These are phyloP conservation scores for Cercospora brassicicola DNA, from an alignment of 2,329 filamentous ascomycete genomes.

Conservation along the genomic window DNA sequence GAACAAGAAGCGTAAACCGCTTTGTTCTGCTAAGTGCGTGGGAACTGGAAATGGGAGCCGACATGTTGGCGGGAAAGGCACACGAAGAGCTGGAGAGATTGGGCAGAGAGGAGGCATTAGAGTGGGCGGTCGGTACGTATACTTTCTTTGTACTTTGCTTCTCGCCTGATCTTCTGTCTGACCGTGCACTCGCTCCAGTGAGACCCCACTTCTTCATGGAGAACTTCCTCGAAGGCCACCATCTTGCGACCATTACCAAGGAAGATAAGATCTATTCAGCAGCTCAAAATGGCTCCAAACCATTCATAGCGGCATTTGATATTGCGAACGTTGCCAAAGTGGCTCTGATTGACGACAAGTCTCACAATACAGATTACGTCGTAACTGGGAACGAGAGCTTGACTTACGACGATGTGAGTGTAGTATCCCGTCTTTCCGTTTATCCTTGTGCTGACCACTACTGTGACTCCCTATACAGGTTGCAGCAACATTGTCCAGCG, in stretches of 20 bases:
- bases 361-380: slow-evolving; percentile 46
- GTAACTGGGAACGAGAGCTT: slow-evolving; percentile 40
- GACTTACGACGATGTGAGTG: slow-evolving; percentile 36
- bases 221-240: slow-evolving; percentile 46
- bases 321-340: slow-evolving; percentile 50
- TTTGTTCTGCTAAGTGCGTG: slow-evolving; percentile 46
- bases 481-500: slow-evolving; percentile 15
- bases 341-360: slow-evolving; percentile 42
- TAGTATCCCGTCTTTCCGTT: not conserved
- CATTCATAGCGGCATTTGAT: slow-evolving; percentile 50
- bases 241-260: slow-evolving; percentile 39
- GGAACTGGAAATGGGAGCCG: slow-evolving; percentile 14
- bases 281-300: slow-evolving; percentile 47
- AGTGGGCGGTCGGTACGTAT: slow-evolving; percentile 42
- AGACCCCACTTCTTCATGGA: slow-evolving; percentile 55
- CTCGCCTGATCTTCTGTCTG: not conserved
- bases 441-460: not conserved
- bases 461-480: slow-evolving; percentile 10
- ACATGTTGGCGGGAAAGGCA: slow-evolving; percentile 12
- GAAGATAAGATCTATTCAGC: slow-evolving; percentile 49
- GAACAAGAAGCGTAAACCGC: slow-evolving; percentile 41
- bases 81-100: slow-evolving; percentile 27
- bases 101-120: slow-evolving; percentile 32
- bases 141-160: not conserved
- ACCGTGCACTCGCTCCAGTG: slow-evolving; percentile 28